These are phyloP conservation scores for Talaromyces atroroseus DNA, from an alignment of 2,329 filamentous ascomycete genomes.

Conservation along the genomic window DNA sequence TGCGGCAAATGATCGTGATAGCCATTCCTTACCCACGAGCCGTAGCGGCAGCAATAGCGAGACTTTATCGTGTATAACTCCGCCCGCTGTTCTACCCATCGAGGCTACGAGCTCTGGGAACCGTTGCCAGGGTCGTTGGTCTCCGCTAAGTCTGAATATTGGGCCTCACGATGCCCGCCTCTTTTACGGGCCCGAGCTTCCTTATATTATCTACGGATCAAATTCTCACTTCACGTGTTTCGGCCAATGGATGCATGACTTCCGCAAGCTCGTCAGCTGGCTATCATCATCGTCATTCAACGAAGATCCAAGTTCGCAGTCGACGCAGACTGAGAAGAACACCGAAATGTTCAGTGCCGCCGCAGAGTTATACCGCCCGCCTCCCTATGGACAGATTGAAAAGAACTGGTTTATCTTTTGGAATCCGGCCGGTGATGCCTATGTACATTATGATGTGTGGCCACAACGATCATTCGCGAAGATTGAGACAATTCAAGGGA, in stretches of 20 bases:
- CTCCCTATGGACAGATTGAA: slow-evolving; percentile 44
- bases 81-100: slow-evolving; percentile 39
- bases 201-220: slow-evolving; percentile 52
- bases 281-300: slow-evolving; percentile 16
- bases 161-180: slow-evolving; percentile 57
- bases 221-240: slow-evolving; percentile 53
- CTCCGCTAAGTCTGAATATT: slow-evolving; percentile 39
- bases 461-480: slow-evolving; percentile 49
- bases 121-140: slow-evolving; percentile 43
- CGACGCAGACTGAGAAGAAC: background rate
- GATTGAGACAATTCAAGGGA: slow-evolving; percentile 22
- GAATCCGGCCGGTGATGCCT: slow-evolving; percentile 44
- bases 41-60: background rate
- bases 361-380: slow-evolving; percentile 50
- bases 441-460: slow-evolving; percentile 50
- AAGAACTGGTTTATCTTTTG: slow-evolving; percentile 62
- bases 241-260: slow-evolving; percentile 53
- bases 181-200: slow-evolving; percentile 50
- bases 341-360: slow-evolving; percentile 29
- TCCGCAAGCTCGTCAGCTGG: slow-evolving; percentile 47
- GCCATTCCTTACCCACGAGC: too few relatives aligned
- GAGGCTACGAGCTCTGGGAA: slow-evolving; percentile 37
- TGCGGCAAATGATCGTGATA: too few relatives aligned
- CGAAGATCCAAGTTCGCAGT: slow-evolving; percentile 12
- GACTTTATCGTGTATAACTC: background rate